These are phyloP conservation scores for Ceratocystis alfenasii DNA, from an alignment of 2,329 filamentous ascomycete species.

Conservation along the genomic window DNA sequence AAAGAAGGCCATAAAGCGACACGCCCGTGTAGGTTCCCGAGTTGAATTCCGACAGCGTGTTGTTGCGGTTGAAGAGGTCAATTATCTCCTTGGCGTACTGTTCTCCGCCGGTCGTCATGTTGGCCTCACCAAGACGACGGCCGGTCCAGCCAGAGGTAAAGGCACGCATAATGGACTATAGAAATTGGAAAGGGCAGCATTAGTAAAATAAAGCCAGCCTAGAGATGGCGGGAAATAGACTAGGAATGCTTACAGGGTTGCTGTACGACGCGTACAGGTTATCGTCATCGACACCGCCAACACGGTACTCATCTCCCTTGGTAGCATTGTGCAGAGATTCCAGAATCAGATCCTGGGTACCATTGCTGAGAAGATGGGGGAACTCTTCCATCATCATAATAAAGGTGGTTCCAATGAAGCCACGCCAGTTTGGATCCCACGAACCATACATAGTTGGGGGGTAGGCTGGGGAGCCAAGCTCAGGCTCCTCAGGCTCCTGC, in stretches of 20 bases:
- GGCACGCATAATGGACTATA: conserved; percentile 46
- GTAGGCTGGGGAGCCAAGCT: conserved; percentile 41
- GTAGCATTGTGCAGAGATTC: conserved; percentile 44
- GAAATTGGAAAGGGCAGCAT: conserved; percentile 15
- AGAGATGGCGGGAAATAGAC: not conserved
- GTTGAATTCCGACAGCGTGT: conserved; percentile 52
- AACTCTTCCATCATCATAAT: conserved; percentile 50
- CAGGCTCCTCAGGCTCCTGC: conserved; percentile 44
- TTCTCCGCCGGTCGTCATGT: conserved; percentile 49
- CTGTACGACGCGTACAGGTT: conserved; percentile 52
- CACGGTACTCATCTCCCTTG: conserved; percentile 48
- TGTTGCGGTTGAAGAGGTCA: conserved; percentile 42
- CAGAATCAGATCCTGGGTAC: conserved; percentile 36
- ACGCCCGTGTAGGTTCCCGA: conserved; percentile 52
- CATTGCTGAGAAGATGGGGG: conserved; percentile 33
- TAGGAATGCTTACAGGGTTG: conserved; percentile 35
- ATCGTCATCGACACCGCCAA: conserved; percentile 47
- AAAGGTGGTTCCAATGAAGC: conserved; percentile 48
- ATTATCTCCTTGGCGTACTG: conserved; percentile 44
- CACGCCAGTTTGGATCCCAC: conserved; percentile 55
- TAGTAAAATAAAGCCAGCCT: conserved; percentile 12
- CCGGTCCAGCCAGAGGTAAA: conserved; percentile 49
- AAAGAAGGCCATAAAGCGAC: conserved; percentile 44
- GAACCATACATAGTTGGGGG: conserved; percentile 41
- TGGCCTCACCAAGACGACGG: conserved; percentile 39